phyloP scores from a whole-genome alignment of 176 grass and related monocot species.

The Olyra latifolia region DNA sequence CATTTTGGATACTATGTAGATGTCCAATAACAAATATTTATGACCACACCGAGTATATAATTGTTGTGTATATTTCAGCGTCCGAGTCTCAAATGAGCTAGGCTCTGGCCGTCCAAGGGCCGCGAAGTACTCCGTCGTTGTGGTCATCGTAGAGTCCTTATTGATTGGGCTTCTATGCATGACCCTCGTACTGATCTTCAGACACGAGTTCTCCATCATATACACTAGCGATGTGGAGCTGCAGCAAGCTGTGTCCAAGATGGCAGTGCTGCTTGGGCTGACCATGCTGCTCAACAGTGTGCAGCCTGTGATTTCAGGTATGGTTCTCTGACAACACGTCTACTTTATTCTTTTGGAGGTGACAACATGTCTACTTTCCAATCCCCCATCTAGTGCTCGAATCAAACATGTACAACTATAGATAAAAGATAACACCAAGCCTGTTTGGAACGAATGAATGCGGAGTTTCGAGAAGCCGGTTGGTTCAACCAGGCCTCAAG shows the following conservation, averaged over 20 bases:
- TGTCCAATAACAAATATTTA: no score
- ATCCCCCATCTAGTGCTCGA: no score
- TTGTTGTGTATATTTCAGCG: neutral
- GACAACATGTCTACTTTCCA: no score
- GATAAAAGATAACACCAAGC: no score
- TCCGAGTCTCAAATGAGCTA: conserved; percentile 56
- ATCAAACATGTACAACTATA: no score
- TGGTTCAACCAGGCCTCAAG: no score
- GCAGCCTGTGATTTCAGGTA: conserved; percentile 50
- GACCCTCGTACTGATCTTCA: conserved; percentile 19
- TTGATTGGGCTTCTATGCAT: conserved; percentile 46
- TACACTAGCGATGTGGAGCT: conserved; percentile 37
- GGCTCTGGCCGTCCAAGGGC: conserved; percentile 42
- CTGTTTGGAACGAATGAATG: no score
- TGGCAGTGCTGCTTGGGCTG: conserved; percentile 31
- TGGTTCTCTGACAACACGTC: neutral
- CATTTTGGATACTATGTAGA: no score
- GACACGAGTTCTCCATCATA: conserved; percentile 41
- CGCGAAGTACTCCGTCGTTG: conserved; percentile 34
- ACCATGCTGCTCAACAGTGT: conserved; percentile 61
- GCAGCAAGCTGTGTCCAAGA: conserved; percentile 27
- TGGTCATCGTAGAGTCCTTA: conserved; percentile 41
- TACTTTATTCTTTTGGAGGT: no score
- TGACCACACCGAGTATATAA: no score
- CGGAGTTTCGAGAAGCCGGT: no score